Base-by-base conservation (phyloP, 306 rosid genomes). In the Castanea mollissima region DNA sequence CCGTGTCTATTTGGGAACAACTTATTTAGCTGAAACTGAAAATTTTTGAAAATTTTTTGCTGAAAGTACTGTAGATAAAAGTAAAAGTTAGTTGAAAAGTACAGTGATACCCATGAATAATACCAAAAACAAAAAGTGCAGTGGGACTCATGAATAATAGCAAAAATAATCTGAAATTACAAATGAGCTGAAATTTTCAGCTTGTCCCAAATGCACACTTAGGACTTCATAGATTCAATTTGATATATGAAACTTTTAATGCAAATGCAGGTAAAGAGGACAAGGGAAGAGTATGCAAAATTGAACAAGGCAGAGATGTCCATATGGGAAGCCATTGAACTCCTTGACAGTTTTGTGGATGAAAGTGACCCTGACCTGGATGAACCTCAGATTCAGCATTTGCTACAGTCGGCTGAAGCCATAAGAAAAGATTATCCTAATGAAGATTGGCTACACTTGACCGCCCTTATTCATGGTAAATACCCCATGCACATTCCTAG, bases 321-420 rank as follows among this genome's bases (percentile, higher is more conserved):
- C 25, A 82, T 87, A 7, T 87, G 90, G 88, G 86, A 84, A 57
- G 81, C 86, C 13, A 76, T 86, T 82, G 90, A 87, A 20, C 34
- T 87, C n/a, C 81, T 87, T 1, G 84, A 84, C 67, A 80, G 80
- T 12, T 83, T 87, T 51, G 88, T 82, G 54, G 82, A 78, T 59
- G 82, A 78, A 25, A 78, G 82, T 59, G 82, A 78, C 29, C 82
- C 77, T 19, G 77, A 78, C 23, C 29, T 78, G 55, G 82, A 59
- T 31, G 76, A 70, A 21, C 71, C 82, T 71, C 77, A 78, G 16
- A 71, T 78, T 78, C 76, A 78, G 23, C 82, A 71, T 29, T 78
- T 78, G 71, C 62, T 78, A 15, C 82, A 78, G 35, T 35, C 82
- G 9, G 82, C 82, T 71, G 82, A 78, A 59, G 82, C 82, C 71